These are phyloP conservation scores for Gossypium australe DNA, from an alignment of 345 rosid genomes.

Conservation along the genomic window DNA sequence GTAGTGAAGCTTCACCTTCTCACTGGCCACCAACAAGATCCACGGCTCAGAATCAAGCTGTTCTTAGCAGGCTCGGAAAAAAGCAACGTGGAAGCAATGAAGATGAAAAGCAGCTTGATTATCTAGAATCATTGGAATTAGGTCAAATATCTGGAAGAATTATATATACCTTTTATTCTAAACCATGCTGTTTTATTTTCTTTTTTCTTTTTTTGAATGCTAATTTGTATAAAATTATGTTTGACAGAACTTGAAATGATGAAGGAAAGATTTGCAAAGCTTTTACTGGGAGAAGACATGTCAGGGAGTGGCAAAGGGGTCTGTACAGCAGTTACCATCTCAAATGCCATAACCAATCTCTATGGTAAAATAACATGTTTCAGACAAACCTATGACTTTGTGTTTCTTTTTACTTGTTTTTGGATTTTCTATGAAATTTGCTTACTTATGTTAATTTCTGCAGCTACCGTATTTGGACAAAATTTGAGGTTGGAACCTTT, in stretches of 20 bases:
- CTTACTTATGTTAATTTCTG: conserved; percentile 5
- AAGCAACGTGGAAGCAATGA: conserved; percentile 26
- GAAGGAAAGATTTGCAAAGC: conserved; percentile 91
- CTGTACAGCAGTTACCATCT: conserved; percentile 81
- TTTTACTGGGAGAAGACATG: conserved; percentile 95
- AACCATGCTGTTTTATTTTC: neutral
- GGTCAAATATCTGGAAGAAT: conserved; percentile 30
- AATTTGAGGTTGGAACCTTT: conserved; percentile 76
- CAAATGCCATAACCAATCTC: conserved; percentile 88
- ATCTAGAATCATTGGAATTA: conserved; percentile 45
- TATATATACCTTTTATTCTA: neutral
- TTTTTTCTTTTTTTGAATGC: neutral
- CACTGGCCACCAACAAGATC: conserved; percentile 45
- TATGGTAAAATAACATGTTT: conserved; percentile 47
- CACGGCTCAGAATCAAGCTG: conserved; percentile 19
- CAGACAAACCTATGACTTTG: neutral
- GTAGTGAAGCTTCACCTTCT: conserved; percentile 58
- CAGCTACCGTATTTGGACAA: conserved; percentile 95
- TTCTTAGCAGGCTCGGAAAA: conserved; percentile 23
- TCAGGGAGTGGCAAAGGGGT: conserved; percentile 96
- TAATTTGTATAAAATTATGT: neutral
- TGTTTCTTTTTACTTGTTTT: neutral
- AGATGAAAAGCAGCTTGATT: conserved; percentile 35
- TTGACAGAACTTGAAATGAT: conserved; percentile 66
- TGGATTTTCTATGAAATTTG: neutral